A percentile compares a stretch with the other conserved stretches of the same genome.
Evolutionary conservation across 108 stramenopile genomes (phyloP).

Genomic region (Schizochytrium sp.): DNA sequence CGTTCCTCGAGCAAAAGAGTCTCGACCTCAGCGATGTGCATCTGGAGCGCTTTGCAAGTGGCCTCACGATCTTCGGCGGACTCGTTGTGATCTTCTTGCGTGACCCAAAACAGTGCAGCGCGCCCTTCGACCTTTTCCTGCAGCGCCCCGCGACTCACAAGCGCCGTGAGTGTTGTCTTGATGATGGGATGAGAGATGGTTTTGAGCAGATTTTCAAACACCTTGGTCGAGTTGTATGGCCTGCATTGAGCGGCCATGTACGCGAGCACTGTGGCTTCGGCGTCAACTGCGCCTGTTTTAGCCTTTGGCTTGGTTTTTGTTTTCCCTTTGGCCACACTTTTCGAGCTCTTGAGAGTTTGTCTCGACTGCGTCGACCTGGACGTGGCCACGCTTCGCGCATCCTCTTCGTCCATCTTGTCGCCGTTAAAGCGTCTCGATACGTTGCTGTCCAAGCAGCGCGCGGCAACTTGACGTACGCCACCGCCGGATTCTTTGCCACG

Average conservation of each 20-base stretch:
- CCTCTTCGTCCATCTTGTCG: no score
- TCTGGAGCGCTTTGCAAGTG: background rate
- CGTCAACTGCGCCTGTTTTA: background rate
- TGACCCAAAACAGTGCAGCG: background rate
- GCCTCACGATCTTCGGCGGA: background rate
- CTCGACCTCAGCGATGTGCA: background rate
- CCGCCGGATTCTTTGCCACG: no score
- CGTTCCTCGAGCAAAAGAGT: background rate
- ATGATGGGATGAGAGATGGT: background rate
- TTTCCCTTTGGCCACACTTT: no score
- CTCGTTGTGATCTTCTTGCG: background rate
- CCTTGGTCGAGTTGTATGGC: conserved; percentile 2
- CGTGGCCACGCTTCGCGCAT: no score
- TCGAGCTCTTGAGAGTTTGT: no score
- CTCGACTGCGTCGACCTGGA: no score
- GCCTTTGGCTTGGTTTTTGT: background rate
- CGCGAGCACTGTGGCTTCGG: background rate
- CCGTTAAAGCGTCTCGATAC: no score
- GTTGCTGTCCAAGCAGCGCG: no score
- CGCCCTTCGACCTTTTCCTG: conserved; percentile 8
- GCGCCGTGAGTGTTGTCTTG: background rate
- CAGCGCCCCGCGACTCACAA: background rate
- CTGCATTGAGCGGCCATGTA: background rate
- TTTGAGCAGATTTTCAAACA: background rate
- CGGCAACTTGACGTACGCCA: no score